These are phyloP conservation scores for Kazachstania psychrophila DNA, from an alignment of 805 yeast species.

Conservation along the genomic window DNA sequence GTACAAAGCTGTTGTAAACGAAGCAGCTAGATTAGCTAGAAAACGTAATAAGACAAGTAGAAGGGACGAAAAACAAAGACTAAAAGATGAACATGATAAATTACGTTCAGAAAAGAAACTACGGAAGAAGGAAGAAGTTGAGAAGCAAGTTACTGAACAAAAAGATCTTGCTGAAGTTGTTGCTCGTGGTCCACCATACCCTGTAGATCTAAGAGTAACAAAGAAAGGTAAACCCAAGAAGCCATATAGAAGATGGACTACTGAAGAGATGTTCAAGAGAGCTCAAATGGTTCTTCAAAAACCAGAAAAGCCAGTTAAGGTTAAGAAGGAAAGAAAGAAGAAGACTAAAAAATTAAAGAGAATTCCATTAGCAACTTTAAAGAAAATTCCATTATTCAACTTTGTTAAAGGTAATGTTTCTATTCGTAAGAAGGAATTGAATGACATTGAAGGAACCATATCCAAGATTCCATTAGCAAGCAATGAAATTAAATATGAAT, in stretches of 20 bases:
- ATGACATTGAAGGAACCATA: conserved; percentile 20
- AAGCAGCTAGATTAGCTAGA: conserved; percentile 24
- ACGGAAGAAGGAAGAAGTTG: conserved; percentile 15
- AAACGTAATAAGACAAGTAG: conserved; percentile 17
- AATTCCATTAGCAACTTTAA: conserved; percentile 20
- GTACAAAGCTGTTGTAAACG: conserved; percentile 16
- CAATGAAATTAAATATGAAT: too few relatives aligned
- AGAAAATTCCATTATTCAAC: conserved; percentile 23
- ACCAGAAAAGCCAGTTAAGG: conserved; percentile 12
- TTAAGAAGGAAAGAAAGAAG: conserved; percentile 16
- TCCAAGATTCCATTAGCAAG: conserved; percentile 7
- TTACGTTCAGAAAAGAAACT: conserved; percentile 16
- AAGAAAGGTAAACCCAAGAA: conserved; percentile 28
- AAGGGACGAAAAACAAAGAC: conserved; percentile 10
- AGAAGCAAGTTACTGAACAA: conserved; percentile 17
- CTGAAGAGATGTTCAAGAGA: conserved; percentile 25
- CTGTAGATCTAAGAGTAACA: conserved; percentile 23
- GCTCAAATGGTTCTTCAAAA: conserved; percentile 14
- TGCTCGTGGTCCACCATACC: conserved; percentile 29
- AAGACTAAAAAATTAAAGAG: conserved; percentile 16
- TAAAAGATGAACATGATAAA: conserved; percentile 11
- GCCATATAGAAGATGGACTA: conserved; percentile 28
- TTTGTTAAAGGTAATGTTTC: conserved; percentile 10
- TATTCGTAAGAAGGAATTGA: conserved; percentile 5
- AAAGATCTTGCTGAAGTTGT: conserved; percentile 26